These are phyloP conservation scores for Thecaphora thlaspeos DNA, from an alignment of 1,284 basidiomycete species.

Conservation along the genomic window DNA sequence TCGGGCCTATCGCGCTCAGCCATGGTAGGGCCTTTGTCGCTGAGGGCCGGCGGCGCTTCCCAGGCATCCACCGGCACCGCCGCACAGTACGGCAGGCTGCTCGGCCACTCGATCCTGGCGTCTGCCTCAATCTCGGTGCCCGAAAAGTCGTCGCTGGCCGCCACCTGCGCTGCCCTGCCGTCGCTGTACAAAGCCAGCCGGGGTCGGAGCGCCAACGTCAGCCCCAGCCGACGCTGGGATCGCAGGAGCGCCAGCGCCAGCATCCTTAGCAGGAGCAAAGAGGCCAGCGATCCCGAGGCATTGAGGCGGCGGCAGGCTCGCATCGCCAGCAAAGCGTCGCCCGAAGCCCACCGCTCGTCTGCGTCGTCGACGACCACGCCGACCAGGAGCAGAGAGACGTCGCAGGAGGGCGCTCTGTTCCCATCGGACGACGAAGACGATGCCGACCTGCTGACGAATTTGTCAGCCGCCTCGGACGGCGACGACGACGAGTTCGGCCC, in stretches of 20 bases:
- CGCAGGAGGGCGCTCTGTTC: constrained; percentile 22
- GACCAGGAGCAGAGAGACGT: too few relatives aligned
- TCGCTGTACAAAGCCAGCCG: constrained; percentile 35
- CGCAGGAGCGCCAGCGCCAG: constrained; percentile 35
- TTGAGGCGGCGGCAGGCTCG: neutral
- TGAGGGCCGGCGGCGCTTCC: constrained; percentile 10
- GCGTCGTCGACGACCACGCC: too few relatives aligned
- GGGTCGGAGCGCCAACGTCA: constrained; percentile 37
- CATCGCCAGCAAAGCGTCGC: neutral
- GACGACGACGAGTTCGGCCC: neutral
- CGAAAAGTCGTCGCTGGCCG: constrained; percentile 11
- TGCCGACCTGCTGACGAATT: neutral
- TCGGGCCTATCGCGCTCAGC: neutral
- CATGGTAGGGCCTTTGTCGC: neutral
- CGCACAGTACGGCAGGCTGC: constrained; percentile 18
- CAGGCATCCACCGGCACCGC: constrained; percentile 18
- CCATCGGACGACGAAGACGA: constrained; percentile 32
- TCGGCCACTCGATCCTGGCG: constrained; percentile 16
- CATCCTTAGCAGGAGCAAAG: constrained; percentile 26
- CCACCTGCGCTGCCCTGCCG: constrained; percentile 17
- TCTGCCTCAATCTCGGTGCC: constrained; percentile 23
- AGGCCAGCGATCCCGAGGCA: constrained; percentile 15
- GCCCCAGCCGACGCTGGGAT: constrained; percentile 39
- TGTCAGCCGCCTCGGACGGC: constrained; percentile 14
- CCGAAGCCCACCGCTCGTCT: too few relatives aligned